Evolutionary conservation across 495 filamentous ascomycete species (phyloP).

Genomic region (Cenococcum geophilum): DNA sequence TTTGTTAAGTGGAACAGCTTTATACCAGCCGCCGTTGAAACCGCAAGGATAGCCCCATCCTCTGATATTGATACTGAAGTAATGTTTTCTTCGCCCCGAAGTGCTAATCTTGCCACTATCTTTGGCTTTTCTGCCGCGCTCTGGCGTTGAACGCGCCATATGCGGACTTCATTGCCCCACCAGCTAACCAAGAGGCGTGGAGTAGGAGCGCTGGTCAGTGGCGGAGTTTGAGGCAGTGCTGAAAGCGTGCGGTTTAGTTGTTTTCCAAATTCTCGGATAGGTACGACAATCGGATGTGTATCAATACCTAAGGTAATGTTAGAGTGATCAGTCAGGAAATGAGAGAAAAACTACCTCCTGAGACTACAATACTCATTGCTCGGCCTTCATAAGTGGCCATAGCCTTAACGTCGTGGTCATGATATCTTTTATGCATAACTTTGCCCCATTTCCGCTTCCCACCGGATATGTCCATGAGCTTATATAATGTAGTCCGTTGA

Average conservation of each 20-base stretch:
- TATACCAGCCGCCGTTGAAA: conserved; percentile 68
- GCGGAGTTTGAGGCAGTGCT: conserved; percentile 68
- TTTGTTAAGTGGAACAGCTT: conserved; percentile 66
- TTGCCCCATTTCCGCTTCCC: conserved; percentile 73
- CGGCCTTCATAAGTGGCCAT: conserved; percentile 85
- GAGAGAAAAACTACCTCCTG: conserved; percentile 60
- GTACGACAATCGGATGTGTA: conserved; percentile 70
- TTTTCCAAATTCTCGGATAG: conserved; percentile 70
- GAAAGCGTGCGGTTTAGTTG: conserved; percentile 76
- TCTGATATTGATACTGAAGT: conserved; percentile 67
- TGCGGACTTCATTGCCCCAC: conserved; percentile 83
- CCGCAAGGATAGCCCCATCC: conserved; percentile 68
- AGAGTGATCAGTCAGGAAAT: not conserved
- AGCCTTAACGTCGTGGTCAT: conserved; percentile 89
- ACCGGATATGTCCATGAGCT: conserved; percentile 59
- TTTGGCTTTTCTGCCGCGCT: conserved; percentile 36
- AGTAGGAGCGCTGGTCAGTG: conserved; percentile 61
- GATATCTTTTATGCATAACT: conserved; percentile 72
- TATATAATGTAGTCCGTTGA: conserved; percentile 53
- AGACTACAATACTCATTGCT: conserved; percentile 77
- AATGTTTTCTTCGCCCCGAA: conserved; percentile 81
- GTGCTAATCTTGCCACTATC: conserved; percentile 63
- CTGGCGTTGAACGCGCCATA: conserved; percentile 56
- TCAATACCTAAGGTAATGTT: conserved; percentile 60
- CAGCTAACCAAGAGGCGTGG: conserved; percentile 76